Evolutionary conservation across 768 basidiomycete genomes (phyloP), one percentile per base, ranked within the genome.

Genomic region (Amanita pseudoporphyria): DNA sequence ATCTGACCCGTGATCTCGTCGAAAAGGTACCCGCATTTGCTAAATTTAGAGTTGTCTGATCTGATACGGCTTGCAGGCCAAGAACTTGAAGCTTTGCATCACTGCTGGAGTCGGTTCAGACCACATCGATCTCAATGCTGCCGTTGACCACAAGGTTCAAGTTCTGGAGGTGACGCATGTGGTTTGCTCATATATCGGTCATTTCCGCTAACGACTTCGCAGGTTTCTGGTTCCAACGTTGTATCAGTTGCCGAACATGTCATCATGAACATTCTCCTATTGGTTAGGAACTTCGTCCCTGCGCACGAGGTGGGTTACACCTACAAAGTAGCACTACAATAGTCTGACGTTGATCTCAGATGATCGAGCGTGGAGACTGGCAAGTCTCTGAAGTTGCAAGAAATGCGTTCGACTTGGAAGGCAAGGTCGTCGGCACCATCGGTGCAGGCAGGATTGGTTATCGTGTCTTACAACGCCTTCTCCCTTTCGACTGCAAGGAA

Each of bases 91-190:
- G 68, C 63, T 94, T 50, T 88, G 86, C 60, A 77, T 94, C 60
- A 96, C 92, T 19, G 92, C 91, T 52, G 89, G 88, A 64, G 89
- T 92, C 41, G 88, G 90, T 9, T 89, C 86, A 18, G 92, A 93
- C 68, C 89, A 87, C 70, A 80, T 92, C 55, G 91, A 94, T 62
- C 77, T 95, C 53, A 84, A 93, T 64, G 86, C 89, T 18, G 85
- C 88, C 21, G 90, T 88, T 56, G 80, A 89, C 61, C 71, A 78
- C 57, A 74, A 74, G 52, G 81, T 93, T 57, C 84, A 89, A 61
- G 91, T 90, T 19, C 71, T 87, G 52, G 89, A 91, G 65, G 74
- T 70, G 51, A 45, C n/a, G 16, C 41, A n/a, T 38, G 33, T 9
- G 45, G n/a, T 37, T 26, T 7, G 32, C 57, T 37, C 44, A 6